A percentile compares a stretch with the other conserved stretches of the same genome.
Conservation (phyloP, 2,329 filamentous ascomycete species). For the Macroventuria anomochaeta region DNA sequence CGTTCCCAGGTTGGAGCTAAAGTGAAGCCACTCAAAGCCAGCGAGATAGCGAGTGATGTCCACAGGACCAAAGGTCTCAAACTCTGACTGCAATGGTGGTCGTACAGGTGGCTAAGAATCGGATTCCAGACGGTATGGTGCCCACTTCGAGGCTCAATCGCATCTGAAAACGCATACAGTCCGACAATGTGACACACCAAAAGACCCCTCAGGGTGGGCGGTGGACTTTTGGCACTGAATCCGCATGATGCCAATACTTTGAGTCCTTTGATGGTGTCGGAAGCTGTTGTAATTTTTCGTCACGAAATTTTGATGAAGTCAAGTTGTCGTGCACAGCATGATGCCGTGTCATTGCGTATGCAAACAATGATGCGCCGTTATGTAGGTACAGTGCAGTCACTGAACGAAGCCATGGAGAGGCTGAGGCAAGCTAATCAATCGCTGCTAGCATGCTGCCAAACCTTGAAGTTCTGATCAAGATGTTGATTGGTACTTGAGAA, state of each 20-base stretch:
- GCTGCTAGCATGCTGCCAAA: not conserved
- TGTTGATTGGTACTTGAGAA: not conserved
- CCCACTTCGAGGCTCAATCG: not conserved
- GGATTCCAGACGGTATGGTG: not conserved
- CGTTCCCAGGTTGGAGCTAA: not conserved
- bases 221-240: not conserved
- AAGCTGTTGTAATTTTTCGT: not conserved
- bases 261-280: not conserved
- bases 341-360: not conserved
- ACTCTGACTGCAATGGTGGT: not conserved
- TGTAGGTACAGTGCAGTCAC: not conserved
- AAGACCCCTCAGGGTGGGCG: not conserved
- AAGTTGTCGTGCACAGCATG: conserved; percentile 1
- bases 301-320: not conserved
- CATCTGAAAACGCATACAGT: not conserved
- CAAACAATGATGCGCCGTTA: not conserved
- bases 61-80: not conserved
- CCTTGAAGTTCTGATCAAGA: too few relatives aligned
- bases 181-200: not conserved
- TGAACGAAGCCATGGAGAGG: not conserved
- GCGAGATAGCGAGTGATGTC: not conserved
- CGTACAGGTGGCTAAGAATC: not conserved
- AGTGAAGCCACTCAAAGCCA: not conserved
- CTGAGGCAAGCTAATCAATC: not conserved
- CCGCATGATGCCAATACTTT: not conserved